Percentiles rank a stretch among this genome's conserved stretches.
These are phyloP conservation scores for Suillus lakei DNA, from an alignment of 768 basidiomycete species.

Conservation along the genomic window DNA sequence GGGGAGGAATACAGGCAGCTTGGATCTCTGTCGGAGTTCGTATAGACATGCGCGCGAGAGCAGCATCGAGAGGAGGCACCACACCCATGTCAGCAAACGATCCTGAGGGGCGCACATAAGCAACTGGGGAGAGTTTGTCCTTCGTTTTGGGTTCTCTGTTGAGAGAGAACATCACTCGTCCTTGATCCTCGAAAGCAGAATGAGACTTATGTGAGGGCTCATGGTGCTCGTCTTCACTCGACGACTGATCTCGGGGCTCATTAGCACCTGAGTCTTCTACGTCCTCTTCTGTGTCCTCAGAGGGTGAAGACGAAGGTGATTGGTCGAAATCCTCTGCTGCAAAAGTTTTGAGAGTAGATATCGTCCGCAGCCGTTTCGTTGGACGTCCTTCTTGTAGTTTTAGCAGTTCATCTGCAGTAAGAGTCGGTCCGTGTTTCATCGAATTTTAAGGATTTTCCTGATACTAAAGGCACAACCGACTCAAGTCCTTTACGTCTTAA, in stretches of 20 bases:
- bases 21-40: slow-evolving; percentile 86
- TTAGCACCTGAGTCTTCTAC: slow-evolving; percentile 24
- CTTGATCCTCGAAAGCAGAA: not conserved
- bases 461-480: not conserved
- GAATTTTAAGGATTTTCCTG: not conserved
- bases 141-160: slow-evolving; percentile 8
- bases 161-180: not conserved
- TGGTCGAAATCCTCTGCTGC: not conserved
- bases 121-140: slow-evolving; percentile 26
- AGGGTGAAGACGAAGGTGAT: slow-evolving; percentile 13
- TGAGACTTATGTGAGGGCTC: not conserved
- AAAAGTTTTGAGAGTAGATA: slow-evolving; percentile 12
- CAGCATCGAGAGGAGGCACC: slow-evolving; percentile 59
- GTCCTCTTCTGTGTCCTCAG: slow-evolving; percentile 12
- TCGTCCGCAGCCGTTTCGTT: slow-evolving; percentile 39
- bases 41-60: slow-evolving; percentile 86
- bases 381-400: slow-evolving; percentile 47
- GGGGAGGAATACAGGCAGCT: slow-evolving; percentile 84
- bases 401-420: slow-evolving; percentile 53
- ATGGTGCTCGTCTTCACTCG: not conserved
- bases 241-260: slow-evolving; percentile 2
- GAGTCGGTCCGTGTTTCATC: not conserved
- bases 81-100: slow-evolving; percentile 66
- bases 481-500: not conserved
- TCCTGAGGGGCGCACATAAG: slow-evolving; percentile 18